phyloP scores from a whole-genome alignment of 202 grass and related monocot genomes.

The Tripidium arundinaceum region DNA sequence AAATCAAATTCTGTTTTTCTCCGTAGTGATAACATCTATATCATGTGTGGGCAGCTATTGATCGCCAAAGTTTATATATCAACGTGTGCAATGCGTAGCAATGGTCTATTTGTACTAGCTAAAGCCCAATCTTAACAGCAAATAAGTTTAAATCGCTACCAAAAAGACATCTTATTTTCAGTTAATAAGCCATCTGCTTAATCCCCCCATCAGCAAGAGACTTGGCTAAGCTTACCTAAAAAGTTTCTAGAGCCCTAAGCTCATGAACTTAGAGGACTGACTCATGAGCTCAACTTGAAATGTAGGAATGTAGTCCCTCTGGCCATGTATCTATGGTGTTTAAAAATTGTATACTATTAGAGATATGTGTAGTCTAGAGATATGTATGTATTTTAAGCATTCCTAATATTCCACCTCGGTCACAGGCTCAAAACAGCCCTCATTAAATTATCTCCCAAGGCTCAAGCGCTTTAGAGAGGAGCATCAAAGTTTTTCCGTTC shows the following conservation, averaged over 20 bases:
- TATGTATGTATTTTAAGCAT: background rate
- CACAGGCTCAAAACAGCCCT: background rate
- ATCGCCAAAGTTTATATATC: constrained; percentile 9
- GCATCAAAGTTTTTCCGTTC: background rate
- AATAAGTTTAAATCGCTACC: constrained; percentile 1
- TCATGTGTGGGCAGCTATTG: background rate
- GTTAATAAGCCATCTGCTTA: background rate
- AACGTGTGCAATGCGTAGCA: background rate
- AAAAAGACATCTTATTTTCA: background rate
- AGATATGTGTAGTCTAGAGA: too few species aligned
- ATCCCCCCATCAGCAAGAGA: background rate
- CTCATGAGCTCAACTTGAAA: background rate
- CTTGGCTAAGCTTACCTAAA: background rate
- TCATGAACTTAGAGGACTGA: background rate
- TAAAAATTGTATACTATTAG: background rate
- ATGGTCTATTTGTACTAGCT: background rate
- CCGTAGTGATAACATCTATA: background rate
- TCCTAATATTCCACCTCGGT: background rate
- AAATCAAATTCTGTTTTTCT: background rate
- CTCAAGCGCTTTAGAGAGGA: background rate
- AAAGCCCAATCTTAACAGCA: constrained; percentile 3
- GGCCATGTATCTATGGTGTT: background rate
- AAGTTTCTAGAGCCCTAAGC: background rate
- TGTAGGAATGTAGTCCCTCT: background rate
- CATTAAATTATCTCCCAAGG: background rate